Percentiles rank a stretch among this genome's conserved stretches.
Evolutionary conservation across 306 rosid species (phyloP).

Genomic region (Lotus japonicus): DNA sequence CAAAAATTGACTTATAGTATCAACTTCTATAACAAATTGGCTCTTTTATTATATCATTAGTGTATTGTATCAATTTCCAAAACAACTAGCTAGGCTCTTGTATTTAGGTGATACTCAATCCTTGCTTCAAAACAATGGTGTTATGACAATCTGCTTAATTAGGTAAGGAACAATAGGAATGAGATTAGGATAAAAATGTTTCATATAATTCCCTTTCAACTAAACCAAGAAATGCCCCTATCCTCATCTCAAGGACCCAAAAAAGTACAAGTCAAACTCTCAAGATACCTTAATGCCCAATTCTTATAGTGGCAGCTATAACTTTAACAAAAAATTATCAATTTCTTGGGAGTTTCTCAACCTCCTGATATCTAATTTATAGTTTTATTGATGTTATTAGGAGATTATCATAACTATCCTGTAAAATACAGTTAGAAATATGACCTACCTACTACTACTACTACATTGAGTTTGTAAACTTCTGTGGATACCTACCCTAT

Average conservation of each 20-base stretch:
- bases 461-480: background rate
- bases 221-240: background rate
- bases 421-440: constrained; percentile 32
- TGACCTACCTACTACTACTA: constrained; percentile 19
- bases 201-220: background rate
- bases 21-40: background rate
- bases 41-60: background rate
- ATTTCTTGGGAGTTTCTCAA: background rate
- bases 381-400: constrained; percentile 7
- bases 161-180: background rate
- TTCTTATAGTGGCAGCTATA: too few relatives aligned
- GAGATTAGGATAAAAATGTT: background rate
- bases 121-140: background rate
- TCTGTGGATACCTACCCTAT: constrained; percentile 14
- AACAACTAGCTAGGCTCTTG: background rate
- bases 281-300: background rate
- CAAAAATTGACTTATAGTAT: too few relatives aligned
- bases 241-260: background rate
- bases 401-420: constrained; percentile 9
- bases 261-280: background rate
- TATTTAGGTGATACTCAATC: background rate
- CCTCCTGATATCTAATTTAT: background rate
- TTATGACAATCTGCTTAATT: background rate
- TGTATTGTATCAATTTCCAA: too few relatives aligned
- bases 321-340: too few relatives aligned